phyloP scores from a whole-genome alignment of 768 basidiomycete species.

The Phaeolepiota aurea region DNA sequence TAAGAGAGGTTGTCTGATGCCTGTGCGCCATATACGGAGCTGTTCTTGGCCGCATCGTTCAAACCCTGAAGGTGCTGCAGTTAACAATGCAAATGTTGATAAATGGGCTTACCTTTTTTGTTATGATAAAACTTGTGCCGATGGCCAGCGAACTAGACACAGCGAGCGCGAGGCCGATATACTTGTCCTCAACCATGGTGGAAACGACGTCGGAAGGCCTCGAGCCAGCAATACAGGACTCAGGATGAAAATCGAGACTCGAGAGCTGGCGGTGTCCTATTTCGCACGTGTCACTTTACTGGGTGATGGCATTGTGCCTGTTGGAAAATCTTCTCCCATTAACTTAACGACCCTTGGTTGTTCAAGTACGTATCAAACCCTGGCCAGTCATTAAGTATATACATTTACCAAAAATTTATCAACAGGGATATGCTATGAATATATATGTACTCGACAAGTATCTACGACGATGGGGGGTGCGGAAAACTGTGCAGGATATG shows the following conservation, averaged over 20 bases:
- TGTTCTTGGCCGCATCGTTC: slow-evolving; percentile 65
- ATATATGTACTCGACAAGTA: slow-evolving; percentile 1
- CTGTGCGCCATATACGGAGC: slow-evolving; percentile 34
- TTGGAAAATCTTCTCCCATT: no score
- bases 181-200: slow-evolving; percentile 89
- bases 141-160: slow-evolving; percentile 80
- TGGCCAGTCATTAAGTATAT: no score
- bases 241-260: not conserved
- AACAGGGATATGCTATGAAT: slow-evolving; percentile 1
- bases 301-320: no score
- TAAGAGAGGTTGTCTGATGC: slow-evolving; percentile 84
- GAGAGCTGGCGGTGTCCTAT: not conserved
- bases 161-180: slow-evolving; percentile 87
- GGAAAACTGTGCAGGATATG: not conserved
- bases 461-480: no score
- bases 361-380: no score
- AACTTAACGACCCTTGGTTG: no score
- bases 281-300: no score
- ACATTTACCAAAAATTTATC: no score
- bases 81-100: slow-evolving; percentile 3
- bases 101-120: slow-evolving; percentile 73
- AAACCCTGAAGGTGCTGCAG: slow-evolving; percentile 54
- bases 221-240: not conserved
- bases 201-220: not conserved
- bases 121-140: slow-evolving; percentile 96